Evolutionary conservation across 306 rosid genomes (phyloP).

Genomic region (Vigna radiata): DNA sequence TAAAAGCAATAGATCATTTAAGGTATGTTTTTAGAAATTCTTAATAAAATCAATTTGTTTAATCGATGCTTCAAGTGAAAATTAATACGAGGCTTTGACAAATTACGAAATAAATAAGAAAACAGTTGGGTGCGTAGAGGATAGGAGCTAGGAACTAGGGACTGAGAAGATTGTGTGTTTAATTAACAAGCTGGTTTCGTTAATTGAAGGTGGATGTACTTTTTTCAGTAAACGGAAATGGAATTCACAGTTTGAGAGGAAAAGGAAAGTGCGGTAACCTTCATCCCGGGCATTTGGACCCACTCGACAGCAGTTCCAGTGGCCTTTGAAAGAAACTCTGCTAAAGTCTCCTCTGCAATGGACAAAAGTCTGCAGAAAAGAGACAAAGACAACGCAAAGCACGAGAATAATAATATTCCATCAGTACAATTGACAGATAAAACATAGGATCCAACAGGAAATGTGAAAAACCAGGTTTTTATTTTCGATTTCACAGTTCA

Average conservation of each 20-base stretch:
- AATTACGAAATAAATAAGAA: neutral
- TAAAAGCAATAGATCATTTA: neutral
- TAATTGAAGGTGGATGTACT: slow-evolving; percentile 45
- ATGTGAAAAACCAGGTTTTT: neutral
- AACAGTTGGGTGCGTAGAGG: neutral
- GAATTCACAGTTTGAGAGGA: slow-evolving; percentile 1
- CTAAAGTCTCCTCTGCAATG: slow-evolving; percentile 99
- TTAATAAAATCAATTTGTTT: neutral
- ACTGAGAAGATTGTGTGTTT: neutral
- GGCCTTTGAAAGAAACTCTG: slow-evolving; percentile 99
- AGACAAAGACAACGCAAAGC: slow-evolving; percentile 45
- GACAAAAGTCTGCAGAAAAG: slow-evolving; percentile 83
- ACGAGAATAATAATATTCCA: slow-evolving; percentile 33
- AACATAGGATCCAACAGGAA: slow-evolving; percentile 29
- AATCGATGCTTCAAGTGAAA: neutral
- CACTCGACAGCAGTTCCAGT: slow-evolving; percentile 99
- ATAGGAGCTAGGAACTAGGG: neutral
- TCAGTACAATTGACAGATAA: slow-evolving; percentile 32
- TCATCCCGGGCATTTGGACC: slow-evolving; percentile 99
- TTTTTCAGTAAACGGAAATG: slow-evolving; percentile 20
- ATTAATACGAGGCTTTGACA: neutral
- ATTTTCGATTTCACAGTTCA: slow-evolving; percentile 1
- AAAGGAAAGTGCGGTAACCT: slow-evolving; percentile 59
- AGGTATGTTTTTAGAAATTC: neutral
- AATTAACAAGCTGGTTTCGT: slow-evolving; percentile 46